phyloP scores from a whole-genome alignment of 2,329 filamentous ascomycete species.

The Dactylella cylindrospora region DNA sequence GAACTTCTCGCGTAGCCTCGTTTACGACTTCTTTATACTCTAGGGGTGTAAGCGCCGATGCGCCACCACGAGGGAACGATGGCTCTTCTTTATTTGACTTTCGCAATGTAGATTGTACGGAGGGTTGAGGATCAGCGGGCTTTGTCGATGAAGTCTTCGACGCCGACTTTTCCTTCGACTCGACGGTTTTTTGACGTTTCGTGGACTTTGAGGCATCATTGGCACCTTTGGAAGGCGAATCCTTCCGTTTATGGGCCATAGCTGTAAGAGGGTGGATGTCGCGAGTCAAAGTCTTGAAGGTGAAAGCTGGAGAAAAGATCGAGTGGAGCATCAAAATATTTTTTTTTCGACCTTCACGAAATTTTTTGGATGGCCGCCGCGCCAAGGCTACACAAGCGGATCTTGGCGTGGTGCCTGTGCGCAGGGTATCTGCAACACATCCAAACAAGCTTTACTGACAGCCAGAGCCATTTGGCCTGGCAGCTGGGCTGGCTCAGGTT shows the following conservation, averaged over 20 bases:
- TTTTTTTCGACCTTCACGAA: conserved; percentile 30
- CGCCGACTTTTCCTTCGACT: conserved; percentile 12
- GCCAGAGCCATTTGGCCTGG: too few species aligned
- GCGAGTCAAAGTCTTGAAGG: neutral
- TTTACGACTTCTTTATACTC: conserved; percentile 96
- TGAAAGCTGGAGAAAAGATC: conserved; percentile 3
- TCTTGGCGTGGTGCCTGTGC: too few species aligned
- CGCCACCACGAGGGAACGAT: conserved; percentile 89
- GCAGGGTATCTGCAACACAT: too few species aligned
- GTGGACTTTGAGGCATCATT: conserved; percentile 25
- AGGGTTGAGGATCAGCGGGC: conserved; percentile 3
- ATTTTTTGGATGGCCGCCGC: conserved; percentile 16
- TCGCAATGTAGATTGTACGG: conserved; percentile 45
- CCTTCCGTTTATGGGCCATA: conserved; percentile 41
- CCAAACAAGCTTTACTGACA: too few species aligned
- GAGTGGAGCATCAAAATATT: conserved; percentile 11
- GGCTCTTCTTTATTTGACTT: conserved; percentile 72
- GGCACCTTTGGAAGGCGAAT: conserved; percentile 36
- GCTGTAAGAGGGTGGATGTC: neutral
- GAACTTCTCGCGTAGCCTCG: conserved; percentile 85
- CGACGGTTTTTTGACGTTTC: conserved; percentile 33
- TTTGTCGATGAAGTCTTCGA: conserved; percentile 18
- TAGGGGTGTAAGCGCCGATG: conserved; percentile 82
- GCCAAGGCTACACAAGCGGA: too few species aligned
- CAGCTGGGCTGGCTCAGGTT: too few species aligned